Evolutionary conservation across 768 basidiomycete species (phyloP).

Genomic region (Suillus bovinus): DNA sequence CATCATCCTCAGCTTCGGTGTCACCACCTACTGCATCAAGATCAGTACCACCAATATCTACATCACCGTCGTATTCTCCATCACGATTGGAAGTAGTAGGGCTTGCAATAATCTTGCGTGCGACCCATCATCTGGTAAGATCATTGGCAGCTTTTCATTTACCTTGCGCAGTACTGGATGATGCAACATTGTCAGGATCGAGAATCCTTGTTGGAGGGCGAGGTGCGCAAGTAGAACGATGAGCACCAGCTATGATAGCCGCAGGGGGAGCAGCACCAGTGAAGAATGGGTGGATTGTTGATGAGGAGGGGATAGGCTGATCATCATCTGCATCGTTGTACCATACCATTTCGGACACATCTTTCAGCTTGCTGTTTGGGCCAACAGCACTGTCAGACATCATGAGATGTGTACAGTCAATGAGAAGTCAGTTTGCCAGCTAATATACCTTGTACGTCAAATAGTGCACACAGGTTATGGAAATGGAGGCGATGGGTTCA

Average conservation of each 20-base stretch:
- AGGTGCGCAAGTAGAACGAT: not conserved
- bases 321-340: not conserved
- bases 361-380: not conserved
- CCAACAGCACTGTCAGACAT: not conserved
- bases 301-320: not conserved
- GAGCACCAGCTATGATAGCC: not conserved
- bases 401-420: not conserved
- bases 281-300: not conserved
- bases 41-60: not conserved
- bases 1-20: not conserved
- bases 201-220: not conserved
- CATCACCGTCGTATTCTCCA: not conserved
- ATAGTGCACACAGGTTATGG: not conserved
- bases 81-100: not conserved
- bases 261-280: not conserved
- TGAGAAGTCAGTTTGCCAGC: not conserved
- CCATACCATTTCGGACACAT: conserved; percentile 3
- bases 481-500: not conserved
- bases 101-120: not conserved
- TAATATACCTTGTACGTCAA: not conserved
- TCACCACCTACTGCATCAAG: conserved; percentile 3
- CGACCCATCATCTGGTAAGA: not conserved
- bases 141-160: not conserved
- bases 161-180: not conserved
- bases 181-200: not conserved